A percentile compares a stretch with the other conserved stretches of the same genome.
Conservation (phyloP, 2,329 filamentous ascomycete genomes). For the Berkeleyomyces basicola region DNA sequence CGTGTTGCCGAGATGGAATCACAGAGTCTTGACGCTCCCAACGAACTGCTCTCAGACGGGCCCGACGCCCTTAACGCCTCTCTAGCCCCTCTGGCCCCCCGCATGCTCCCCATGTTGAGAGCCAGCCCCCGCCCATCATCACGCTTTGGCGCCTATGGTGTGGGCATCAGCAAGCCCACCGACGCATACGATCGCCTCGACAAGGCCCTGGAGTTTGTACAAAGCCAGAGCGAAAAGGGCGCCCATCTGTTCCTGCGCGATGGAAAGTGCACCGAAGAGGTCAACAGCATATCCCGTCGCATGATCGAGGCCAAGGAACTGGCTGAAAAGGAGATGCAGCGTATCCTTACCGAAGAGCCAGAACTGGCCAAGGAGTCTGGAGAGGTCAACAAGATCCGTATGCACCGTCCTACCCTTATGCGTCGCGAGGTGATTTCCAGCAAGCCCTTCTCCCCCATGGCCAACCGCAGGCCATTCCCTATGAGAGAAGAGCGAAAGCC, state of each 20-base stretch:
- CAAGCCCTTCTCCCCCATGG: constrained; percentile 6
- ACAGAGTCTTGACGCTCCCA: constrained; percentile 23
- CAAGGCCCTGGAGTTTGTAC: constrained; percentile 61
- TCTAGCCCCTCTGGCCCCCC: constrained; percentile 9
- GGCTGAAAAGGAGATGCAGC: constrained; percentile 42
- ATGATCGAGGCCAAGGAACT: constrained; percentile 46
- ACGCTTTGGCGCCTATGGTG: constrained; percentile 15
- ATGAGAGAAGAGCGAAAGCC: neutral
- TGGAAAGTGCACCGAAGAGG: constrained; percentile 65
- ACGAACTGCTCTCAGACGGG: neutral
- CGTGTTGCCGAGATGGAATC: constrained; percentile 42
- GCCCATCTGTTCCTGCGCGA: constrained; percentile 82
- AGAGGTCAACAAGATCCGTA: constrained; percentile 29
- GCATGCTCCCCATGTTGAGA: constrained; percentile 26
- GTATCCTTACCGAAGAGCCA: constrained; percentile 36
- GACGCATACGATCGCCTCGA: constrained; percentile 60
- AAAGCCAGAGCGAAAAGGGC: constrained; percentile 67
- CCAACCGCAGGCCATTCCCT: neutral
- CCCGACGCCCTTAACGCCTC: constrained; percentile 15
- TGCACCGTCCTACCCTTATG: constrained; percentile 36
- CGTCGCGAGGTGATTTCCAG: constrained; percentile 26
- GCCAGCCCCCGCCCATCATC: constrained; percentile 17
- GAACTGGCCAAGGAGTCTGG: constrained; percentile 24
- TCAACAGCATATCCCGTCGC: constrained; percentile 49
- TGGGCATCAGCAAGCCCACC: constrained; percentile 15